A percentile compares a stretch with the other conserved stretches of the same genome.
These are phyloP conservation scores for Cercophora sp. DNA, from an alignment of 495 filamentous ascomycete genomes.

Conservation along the genomic window DNA sequence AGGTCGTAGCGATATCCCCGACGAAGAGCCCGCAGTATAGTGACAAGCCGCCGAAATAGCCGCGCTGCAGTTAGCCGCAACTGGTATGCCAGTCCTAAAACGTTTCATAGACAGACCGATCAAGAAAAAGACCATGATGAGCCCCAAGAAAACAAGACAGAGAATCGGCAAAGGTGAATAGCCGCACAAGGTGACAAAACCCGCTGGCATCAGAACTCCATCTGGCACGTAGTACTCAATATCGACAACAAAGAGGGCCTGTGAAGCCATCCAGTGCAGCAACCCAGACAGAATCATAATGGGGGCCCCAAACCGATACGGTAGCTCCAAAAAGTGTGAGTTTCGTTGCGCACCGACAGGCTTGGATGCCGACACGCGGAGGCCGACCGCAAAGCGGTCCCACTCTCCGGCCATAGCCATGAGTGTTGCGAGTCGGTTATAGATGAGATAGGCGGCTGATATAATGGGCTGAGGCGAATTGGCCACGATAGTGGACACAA, in stretches of 20 bases:
- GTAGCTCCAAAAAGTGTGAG: conserved; percentile 46
- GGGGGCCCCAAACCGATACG: conserved; percentile 40
- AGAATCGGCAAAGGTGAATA: conserved; percentile 26
- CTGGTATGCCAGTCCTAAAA: conserved; percentile 30
- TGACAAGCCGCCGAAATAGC: conserved; percentile 51
- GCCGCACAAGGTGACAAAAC: background rate
- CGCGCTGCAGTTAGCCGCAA: conserved; percentile 39
- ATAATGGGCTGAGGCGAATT: conserved; percentile 43
- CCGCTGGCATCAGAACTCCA: background rate
- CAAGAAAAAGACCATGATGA: conserved; percentile 27
- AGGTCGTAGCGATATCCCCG: background rate
- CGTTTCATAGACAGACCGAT: conserved; percentile 23
- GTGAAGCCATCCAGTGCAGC: conserved; percentile 43
- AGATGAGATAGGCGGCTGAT: conserved; percentile 41
- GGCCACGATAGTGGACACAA: conserved; percentile 31
- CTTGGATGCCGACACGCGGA: conserved; percentile 44
- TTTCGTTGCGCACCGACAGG: conserved; percentile 36
- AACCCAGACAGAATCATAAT: conserved; percentile 28
- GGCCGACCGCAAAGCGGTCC: conserved; percentile 22
- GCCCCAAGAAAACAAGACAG: conserved; percentile 23
- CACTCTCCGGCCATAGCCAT: conserved; percentile 32
- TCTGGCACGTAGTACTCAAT: background rate
- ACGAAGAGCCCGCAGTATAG: background rate
- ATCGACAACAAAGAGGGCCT: conserved; percentile 37
- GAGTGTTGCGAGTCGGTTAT: conserved; percentile 39